These are phyloP conservation scores for Voacanga thouarsii DNA, from an alignment of 257 asterid genomes.

Conservation along the genomic window DNA sequence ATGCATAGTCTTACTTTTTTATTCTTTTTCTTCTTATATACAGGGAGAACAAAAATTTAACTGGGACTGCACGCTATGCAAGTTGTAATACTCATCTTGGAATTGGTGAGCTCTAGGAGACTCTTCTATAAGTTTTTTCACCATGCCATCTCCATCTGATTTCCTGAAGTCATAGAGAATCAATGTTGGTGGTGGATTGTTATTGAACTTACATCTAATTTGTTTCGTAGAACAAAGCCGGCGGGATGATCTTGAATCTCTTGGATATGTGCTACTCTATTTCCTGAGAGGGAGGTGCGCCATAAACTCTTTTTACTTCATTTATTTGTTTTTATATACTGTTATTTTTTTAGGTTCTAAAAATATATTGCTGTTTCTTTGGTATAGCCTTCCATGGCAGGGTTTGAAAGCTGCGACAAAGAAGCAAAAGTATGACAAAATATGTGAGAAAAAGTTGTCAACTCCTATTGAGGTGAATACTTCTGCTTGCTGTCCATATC, in stretches of 20 bases:
- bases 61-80: constrained; percentile 99
- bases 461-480: constrained; percentile 41
- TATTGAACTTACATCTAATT: neutral
- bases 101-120: constrained; percentile 52
- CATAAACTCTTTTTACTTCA: neutral
- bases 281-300: constrained; percentile 44
- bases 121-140: neutral
- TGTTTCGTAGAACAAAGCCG: constrained; percentile 42
- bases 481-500: neutral
- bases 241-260: constrained; percentile 50
- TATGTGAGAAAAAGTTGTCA: constrained; percentile 41
- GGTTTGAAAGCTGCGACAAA: constrained; percentile 42
- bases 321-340: neutral
- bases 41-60: constrained; percentile 96
- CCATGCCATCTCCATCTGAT: neutral
- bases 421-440: constrained; percentile 44
- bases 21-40: constrained; percentile 20
- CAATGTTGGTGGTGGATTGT: neutral
- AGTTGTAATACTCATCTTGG: constrained; percentile 99
- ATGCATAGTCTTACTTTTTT: neutral
- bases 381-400: constrained; percentile 44
- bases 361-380: constrained; percentile 1
- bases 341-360: constrained; percentile 4
- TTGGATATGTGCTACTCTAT: constrained; percentile 46
- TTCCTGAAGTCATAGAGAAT: neutral